Evolutionary conservation across 2,329 filamentous ascomycete genomes (phyloP), one percentile per base, ranked within the genome.

Genomic region (Pezicula neosporulosa): DNA sequence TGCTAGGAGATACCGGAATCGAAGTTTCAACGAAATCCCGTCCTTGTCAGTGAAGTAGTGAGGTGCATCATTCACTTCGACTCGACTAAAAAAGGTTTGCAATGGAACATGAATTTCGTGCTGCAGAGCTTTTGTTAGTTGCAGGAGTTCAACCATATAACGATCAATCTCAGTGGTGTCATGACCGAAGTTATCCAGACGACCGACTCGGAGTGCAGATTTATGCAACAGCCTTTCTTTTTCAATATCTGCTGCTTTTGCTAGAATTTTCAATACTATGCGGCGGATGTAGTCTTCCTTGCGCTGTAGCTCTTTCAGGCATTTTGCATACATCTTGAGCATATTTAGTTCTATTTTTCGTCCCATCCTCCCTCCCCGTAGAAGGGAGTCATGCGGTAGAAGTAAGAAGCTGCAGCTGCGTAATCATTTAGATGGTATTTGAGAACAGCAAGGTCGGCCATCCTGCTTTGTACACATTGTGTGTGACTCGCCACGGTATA

Each of bases 401-500:
- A 94, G 63, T 89, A 92, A 1, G 80, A 80, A 0, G 88, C 85
- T 1, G 94, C 92, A 1, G 83, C 79, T 2, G 74, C 75, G 63
- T 85, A 92, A 58, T 97, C 89, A 19, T 81, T 80, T 3, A 89
- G 75, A 53, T 88, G 82, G 60, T 86, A 94, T 62, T 93, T 92
- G 47, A 97, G 74, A 5, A 94, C 80, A 1, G 91, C 94, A 43
- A 97, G 78, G 68, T 99, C 94, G 9, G 90, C 87, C 67, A 92
- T 82, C 54, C 86, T 85, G 18, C 85, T 80, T 60, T 95, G 85
- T 1, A 88, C 85, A 7, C 90, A 89, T 60, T 95, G 87, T 0
- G 77, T 77, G 56, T 93, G 87, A 50, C 85, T 87, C 4, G 92
- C 90, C 4, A 90, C 82, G 13, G 85, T 85, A 66, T 85, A 66